Evolutionary conservation across 148 eudicot genomes (phyloP).

Genomic region (Chenopodium album): DNA sequence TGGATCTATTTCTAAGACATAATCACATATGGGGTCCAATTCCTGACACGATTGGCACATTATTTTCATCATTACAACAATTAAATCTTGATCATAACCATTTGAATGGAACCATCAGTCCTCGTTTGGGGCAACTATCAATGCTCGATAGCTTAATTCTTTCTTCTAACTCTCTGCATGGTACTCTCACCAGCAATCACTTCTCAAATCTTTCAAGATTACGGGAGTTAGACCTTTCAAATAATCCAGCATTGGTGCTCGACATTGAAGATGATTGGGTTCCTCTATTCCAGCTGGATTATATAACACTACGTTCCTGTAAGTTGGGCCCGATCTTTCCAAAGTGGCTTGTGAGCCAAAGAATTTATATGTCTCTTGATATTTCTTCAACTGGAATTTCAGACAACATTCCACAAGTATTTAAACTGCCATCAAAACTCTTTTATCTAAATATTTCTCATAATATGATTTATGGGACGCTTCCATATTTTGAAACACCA

Average conservation of each 20-base stretch:
- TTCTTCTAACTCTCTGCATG: slow-evolving; percentile 1
- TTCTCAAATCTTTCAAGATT: slow-evolving; percentile 17
- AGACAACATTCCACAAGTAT: not conserved
- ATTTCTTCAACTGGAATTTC: slow-evolving; percentile 8
- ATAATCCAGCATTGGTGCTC: not conserved
- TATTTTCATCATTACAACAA: slow-evolving; percentile 19
- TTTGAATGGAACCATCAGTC: not conserved
- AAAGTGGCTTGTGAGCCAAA: slow-evolving; percentile 7
- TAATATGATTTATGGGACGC: not conserved
- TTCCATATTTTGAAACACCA: not conserved
- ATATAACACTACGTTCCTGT: not conserved
- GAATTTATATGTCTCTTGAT: not conserved
- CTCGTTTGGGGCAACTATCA: not conserved
- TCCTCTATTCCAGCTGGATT: not conserved
- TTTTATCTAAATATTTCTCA: not conserved
- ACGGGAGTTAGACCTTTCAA: not conserved
- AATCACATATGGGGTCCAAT: slow-evolving; percentile 26
- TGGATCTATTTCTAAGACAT: slow-evolving; percentile 15
- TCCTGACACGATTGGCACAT: slow-evolving; percentile 22
- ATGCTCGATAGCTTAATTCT: not conserved
- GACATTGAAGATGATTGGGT: not conserved
- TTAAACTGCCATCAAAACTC: not conserved
- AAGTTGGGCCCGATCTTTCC: slow-evolving; percentile 2
- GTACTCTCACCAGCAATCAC: not conserved
- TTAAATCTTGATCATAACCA: not conserved